phyloP scores from a whole-genome alignment of 2,329 filamentous ascomycete genomes.

The Curvularia sp. region DNA sequence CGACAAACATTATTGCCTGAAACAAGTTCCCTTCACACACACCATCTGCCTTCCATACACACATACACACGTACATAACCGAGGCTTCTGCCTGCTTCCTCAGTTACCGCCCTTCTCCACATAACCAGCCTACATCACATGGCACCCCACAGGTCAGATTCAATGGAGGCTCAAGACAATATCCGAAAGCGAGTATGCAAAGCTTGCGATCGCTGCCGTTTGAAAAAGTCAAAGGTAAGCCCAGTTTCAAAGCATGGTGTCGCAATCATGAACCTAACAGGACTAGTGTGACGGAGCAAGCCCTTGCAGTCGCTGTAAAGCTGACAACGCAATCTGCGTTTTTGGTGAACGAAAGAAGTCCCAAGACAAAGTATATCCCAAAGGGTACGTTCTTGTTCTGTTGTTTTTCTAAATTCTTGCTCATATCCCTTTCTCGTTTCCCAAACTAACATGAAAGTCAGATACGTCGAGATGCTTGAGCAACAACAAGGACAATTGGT shows the following conservation, averaged over 20 bases:
- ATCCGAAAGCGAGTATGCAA: conserved; percentile 69
- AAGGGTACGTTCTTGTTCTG: conserved; percentile 57
- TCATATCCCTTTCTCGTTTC: not conserved
- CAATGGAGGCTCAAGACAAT: conserved; percentile 54
- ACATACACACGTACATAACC: not conserved
- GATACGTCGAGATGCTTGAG: conserved; percentile 71
- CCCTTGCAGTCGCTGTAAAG: conserved; percentile 67
- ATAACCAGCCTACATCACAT: conserved; percentile 21
- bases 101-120: not conserved
- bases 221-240: conserved; percentile 70
- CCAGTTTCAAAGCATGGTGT: not conserved
- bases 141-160: conserved; percentile 47
- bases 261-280: conserved; percentile 16
- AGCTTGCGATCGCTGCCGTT: conserved; percentile 69
- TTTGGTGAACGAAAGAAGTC: conserved; percentile 71
- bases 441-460: conserved; percentile 37
- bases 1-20: conserved; percentile 13
- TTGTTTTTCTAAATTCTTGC: not conserved
- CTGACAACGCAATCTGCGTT: conserved; percentile 69
- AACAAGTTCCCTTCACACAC: conserved; percentile 7
- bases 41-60: not conserved
- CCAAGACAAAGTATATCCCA: conserved; percentile 72
- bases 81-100: conserved; percentile 1
- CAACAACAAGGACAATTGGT: conserved; percentile 70
- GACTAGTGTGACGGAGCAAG: conserved; percentile 65